Conservation (phyloP, 345 rosid species). For the Eucalyptus grandis region DNA sequence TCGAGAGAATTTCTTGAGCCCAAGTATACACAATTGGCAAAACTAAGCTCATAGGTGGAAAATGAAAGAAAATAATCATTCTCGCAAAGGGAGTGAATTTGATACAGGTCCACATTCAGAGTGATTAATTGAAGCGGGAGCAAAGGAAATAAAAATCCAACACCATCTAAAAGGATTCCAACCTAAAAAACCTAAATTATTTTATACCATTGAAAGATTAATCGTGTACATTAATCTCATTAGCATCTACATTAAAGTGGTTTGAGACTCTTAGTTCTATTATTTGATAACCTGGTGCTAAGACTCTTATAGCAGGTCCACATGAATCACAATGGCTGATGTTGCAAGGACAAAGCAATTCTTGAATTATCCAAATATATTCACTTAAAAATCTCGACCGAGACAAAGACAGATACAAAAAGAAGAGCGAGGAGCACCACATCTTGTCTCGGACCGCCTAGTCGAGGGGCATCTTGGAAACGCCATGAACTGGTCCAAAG, state of each 20-base stretch:
- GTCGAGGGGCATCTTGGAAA: conserved; percentile 42
- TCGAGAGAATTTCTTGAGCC: neutral
- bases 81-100: neutral
- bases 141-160: neutral
- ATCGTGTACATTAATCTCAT: neutral
- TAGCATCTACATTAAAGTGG: neutral
- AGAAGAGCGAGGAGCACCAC: neutral
- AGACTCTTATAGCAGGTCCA: neutral
- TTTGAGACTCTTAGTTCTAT: neutral
- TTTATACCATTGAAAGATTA: neutral
- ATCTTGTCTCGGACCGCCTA: conserved; percentile 3
- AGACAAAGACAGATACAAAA: neutral
- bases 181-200: neutral
- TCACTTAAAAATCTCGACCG: neutral
- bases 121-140: neutral
- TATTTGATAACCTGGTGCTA: neutral
- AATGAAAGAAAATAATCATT: neutral
- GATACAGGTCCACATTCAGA: neutral
- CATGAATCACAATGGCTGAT: neutral
- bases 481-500: neutral
- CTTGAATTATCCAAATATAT: neutral
- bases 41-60: neutral
- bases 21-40: neutral
- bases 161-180: neutral
- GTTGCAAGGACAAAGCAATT: neutral